Percentiles rank a stretch among this genome's conserved stretches.
These are phyloP conservation scores for Thraustotheca clavata DNA, from an alignment of 352 stramenopile genomes.

Conservation along the genomic window DNA sequence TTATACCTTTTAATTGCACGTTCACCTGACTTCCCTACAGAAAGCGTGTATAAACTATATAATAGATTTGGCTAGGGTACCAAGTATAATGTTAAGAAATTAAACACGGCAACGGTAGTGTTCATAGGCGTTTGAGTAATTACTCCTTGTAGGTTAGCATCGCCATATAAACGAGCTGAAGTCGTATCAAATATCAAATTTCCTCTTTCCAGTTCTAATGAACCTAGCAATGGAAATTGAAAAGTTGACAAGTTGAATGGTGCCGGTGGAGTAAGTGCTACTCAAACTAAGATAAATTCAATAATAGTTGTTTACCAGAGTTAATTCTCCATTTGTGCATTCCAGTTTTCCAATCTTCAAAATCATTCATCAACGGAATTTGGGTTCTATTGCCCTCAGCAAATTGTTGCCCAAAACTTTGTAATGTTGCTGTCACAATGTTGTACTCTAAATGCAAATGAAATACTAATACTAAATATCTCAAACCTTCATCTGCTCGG, in stretches of 20 bases:
- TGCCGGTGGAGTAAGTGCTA: neutral
- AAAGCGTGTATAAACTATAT: neutral
- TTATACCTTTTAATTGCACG: conserved; percentile 78
- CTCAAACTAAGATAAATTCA: conserved; percentile 15
- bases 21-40: conserved; percentile 45
- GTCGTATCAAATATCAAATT: conserved; percentile 77
- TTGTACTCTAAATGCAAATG: conserved; percentile 60
- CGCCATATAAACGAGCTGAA: conserved; percentile 37
- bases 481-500: conserved; percentile 66
- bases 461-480: neutral
- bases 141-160: conserved; percentile 46
- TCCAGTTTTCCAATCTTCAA: conserved; percentile 94
- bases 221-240: conserved; percentile 56
- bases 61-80: conserved; percentile 22
- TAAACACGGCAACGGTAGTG: conserved; percentile 91
- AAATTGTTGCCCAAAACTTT: conserved; percentile 84
- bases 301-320: conserved; percentile 2
- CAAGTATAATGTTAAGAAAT: conserved; percentile 93
- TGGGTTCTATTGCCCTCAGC: conserved; percentile 48
- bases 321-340: conserved; percentile 60
- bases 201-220: conserved; percentile 62
- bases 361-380: conserved; percentile 86
- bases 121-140: conserved; percentile 55
- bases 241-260: conserved; percentile 48
- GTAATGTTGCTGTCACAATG: conserved; percentile 43